Base-by-base conservation (phyloP, 2,329 filamentous ascomycete species). In the Monilinia fructigena region DNA sequence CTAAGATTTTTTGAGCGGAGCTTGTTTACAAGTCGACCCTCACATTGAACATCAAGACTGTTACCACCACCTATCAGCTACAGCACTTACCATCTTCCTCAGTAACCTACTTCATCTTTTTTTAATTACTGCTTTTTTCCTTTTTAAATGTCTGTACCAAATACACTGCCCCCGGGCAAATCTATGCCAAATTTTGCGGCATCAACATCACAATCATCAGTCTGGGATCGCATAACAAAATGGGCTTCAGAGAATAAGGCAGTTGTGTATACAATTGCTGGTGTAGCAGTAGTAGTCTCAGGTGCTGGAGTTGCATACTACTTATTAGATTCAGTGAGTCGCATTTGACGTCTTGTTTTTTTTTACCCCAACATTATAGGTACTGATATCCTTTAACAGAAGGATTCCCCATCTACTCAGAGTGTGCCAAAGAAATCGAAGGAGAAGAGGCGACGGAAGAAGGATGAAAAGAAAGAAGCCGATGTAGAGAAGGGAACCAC, bases 201-300 rank as follows among this genome's bases (percentile, higher is more conserved):
- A 66, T 74, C 75, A 66, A 72, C 75, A 70, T 68, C 75, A 70
- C 70, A 72, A 65, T 75, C 74, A 65, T 74, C 74, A 56, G 70
- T 75, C 26, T 97, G 93, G 93, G 92, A 97, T 79, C 89, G 93
- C 75, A 82, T 97, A 80, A 90, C 93, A 72, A 89, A 83, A 76
- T 99, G 95, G 94, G 93, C 91, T 18, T 91, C 93, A 2, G 94
- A 98, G 78, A 93, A 99, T 82, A 98, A 97, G 82, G 90, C 92
- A 58, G 85, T 94, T 65, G 93, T 96, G 70, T 99, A 97, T 80
- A 97, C 95, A 72, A 92, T 98, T 80, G 95, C 94, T 66, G 95
- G 95, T 75, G 91, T 97, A 68, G 94, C 94, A 64, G 86, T 97
- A 58, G 92, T 97, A 54, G 91, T 96, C 66, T 95, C 92, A 18